Percentiles rank a stretch among this genome's conserved stretches.
Evolutionary conservation across 257 asterid genomes (phyloP).

Genomic region (Solanum sparsipilum): DNA sequence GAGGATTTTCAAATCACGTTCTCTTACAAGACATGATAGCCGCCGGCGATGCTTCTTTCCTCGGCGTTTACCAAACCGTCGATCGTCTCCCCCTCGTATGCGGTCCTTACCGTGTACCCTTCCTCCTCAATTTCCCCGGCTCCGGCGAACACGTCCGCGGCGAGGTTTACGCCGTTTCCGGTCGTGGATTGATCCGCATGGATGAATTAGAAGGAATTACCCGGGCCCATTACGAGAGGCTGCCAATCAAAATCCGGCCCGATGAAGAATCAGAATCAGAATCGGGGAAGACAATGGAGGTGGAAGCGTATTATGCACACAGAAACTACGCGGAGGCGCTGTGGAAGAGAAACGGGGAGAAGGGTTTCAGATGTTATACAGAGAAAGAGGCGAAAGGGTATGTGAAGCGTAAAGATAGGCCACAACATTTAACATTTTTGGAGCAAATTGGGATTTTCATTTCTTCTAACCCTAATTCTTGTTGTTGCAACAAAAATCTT

Average conservation of each 20-base stretch:
- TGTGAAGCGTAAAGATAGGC: constrained; percentile 58
- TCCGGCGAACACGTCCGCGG: constrained; percentile 51
- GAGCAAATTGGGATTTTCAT: constrained; percentile 52
- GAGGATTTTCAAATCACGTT: constrained; percentile 66
- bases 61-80: constrained; percentile 43
- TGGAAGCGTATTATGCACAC: constrained; percentile 63
- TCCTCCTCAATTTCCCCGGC: constrained; percentile 70
- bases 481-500: not conserved
- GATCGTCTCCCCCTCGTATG: constrained; percentile 59
- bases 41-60: constrained; percentile 54
- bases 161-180: constrained; percentile 59
- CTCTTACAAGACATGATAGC: constrained; percentile 48
- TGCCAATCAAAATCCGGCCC: constrained; percentile 24
- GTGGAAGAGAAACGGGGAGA: constrained; percentile 63
- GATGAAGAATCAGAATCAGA: not conserved
- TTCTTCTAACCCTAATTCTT: not conserved
- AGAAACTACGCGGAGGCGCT: constrained; percentile 64
- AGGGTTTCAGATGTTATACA: constrained; percentile 36
- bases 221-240: constrained; percentile 62
- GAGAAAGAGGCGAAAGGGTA: constrained; percentile 62
- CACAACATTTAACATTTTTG: constrained; percentile 42
- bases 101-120: constrained; percentile 78
- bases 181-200: constrained; percentile 35
- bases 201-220: constrained; percentile 66
- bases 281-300: not conserved